Percentiles rank a stretch among this genome's conserved stretches.
Evolutionary conservation across 306 rosid genomes (phyloP).

Genomic region (Begonia peltatifolia): DNA sequence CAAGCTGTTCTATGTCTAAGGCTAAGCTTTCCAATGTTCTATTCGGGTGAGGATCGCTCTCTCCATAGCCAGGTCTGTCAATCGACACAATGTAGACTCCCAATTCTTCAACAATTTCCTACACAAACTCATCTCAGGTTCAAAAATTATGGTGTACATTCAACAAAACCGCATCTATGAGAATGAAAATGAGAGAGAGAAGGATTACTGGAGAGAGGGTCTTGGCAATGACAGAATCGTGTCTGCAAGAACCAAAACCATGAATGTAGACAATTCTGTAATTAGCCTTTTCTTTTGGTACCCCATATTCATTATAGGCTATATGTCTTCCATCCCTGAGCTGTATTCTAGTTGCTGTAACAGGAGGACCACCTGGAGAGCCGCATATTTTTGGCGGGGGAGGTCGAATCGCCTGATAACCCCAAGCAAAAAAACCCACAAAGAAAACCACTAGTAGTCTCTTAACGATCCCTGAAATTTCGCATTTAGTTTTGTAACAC

Average conservation of each 20-base stretch:
- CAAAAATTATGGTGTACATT: too few relatives aligned
- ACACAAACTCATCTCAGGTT: conserved; percentile 8
- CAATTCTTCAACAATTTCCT: conserved; percentile 45
- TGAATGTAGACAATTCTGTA: conserved; percentile 49
- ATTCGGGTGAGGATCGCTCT: conserved; percentile 85
- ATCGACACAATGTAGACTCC: conserved; percentile 56
- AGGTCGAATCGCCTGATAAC: conserved; percentile 60
- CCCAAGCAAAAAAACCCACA: conserved; percentile 60
- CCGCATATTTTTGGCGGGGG: conserved; percentile 72
- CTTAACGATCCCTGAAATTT: conserved; percentile 43
- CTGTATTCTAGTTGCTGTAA: conserved; percentile 63
- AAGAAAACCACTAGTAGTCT: conserved; percentile 31
- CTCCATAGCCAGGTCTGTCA: conserved; percentile 94
- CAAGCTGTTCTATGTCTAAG: conserved; percentile 72
- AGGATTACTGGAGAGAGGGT: conserved; percentile 35
- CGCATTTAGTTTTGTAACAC: conserved; percentile 7
- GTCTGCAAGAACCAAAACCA: conserved; percentile 55
- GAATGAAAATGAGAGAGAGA: background rate
- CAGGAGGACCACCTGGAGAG: conserved; percentile 49
- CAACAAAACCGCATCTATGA: too few relatives aligned
- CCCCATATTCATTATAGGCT: conserved; percentile 76
- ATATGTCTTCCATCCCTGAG: conserved; percentile 79
- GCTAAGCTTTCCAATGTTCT: conserved; percentile 56
- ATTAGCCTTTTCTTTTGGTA: conserved; percentile 48
- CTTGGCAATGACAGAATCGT: conserved; percentile 27